Evolutionary conservation across 148 eudicot species (phyloP), one percentile per base, ranked within the genome.

Genomic region (Persicaria maculosa): DNA sequence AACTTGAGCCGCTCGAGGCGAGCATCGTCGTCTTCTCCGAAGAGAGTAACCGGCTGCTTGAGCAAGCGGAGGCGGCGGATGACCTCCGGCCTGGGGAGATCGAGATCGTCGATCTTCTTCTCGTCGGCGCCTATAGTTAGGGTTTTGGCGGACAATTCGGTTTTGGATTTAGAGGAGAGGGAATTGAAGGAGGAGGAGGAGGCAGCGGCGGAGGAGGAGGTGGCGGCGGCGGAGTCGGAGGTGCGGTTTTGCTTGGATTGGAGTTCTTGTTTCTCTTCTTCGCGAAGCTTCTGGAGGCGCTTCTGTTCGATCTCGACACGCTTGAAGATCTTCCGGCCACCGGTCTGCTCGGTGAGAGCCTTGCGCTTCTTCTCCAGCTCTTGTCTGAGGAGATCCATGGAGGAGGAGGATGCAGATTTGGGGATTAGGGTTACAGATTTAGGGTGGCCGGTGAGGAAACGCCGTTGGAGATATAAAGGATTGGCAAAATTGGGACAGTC

Each of bases 261-360:
- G 70, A 65, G 47, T 65, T 65, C 70, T 65, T 65, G 46, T 19
- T 65, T 65, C 45, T 65, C 70, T 40, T 65, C 70, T 65, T 65
- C 70, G 12, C 70, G 70, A 65, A 65, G 77, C 11, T 83, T 84
- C 45, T 88, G 93, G 55, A 68, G 78, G 73, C 85, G 70, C 80
- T 88, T 89, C 79, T 93, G 93, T 81, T 93, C 97, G 79, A 93
- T 82, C 44, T 91, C 93, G 54, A 97, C 88, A 2, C 97, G 97
- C 76, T 91, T 93, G 84, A 91, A 91, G 76, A 79, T 5, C 62
- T 67, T 75, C 31, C 50, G 52, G 48, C 77, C 77, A 0, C 77
- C 77, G n/a, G 62, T 67, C 1, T 75, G 61, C 48, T 75, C 72
- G n/a, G 47, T 47, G 9, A 75, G 72, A n/a, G 77, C 52, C 61